These are phyloP conservation scores for Stromatinia cepivora DNA, from an alignment of 2,329 filamentous ascomycete species.

Conservation along the genomic window DNA sequence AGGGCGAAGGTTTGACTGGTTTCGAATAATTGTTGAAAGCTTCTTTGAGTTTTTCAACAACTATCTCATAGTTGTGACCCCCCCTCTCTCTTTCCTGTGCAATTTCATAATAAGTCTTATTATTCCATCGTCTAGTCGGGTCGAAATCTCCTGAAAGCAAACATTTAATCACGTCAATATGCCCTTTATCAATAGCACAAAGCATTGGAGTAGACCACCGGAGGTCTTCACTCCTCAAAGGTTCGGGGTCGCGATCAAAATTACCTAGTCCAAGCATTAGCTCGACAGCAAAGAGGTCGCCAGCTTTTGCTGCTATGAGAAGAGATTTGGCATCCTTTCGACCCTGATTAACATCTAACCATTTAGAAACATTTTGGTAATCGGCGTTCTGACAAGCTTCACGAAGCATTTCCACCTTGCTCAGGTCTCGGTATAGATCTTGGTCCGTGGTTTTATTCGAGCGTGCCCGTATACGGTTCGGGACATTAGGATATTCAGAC, in stretches of 20 bases:
- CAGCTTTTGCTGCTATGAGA: constrained; percentile 87
- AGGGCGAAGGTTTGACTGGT: constrained; percentile 47
- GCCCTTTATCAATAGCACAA: constrained; percentile 86
- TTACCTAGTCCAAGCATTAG: constrained; percentile 51
- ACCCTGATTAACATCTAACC: constrained; percentile 54
- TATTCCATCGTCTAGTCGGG: constrained; percentile 72
- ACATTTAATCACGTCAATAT: constrained; percentile 80
- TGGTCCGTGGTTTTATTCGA: constrained; percentile 66
- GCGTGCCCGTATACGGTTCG: constrained; percentile 49
- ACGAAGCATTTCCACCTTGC: constrained; percentile 51
- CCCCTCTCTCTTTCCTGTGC: constrained; percentile 66
- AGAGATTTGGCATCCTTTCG: constrained; percentile 79
- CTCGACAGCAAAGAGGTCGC: constrained; percentile 62
- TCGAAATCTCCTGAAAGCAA: constrained; percentile 82
- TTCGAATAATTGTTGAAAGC: constrained; percentile 67
- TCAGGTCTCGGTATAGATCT: constrained; percentile 60
- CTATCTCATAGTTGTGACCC: constrained; percentile 87
- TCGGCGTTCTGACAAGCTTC: constrained; percentile 62
- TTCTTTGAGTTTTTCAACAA: constrained; percentile 76
- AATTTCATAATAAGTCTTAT: constrained; percentile 83
- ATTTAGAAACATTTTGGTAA: constrained; percentile 60
- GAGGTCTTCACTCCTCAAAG: constrained; percentile 54
- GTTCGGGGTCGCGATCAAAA: constrained; percentile 67
- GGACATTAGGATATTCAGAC: constrained; percentile 29
- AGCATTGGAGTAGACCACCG: constrained; percentile 91